phyloP scores from a whole-genome alignment of 768 basidiomycete species.

The Leccinum rimulosum region DNA sequence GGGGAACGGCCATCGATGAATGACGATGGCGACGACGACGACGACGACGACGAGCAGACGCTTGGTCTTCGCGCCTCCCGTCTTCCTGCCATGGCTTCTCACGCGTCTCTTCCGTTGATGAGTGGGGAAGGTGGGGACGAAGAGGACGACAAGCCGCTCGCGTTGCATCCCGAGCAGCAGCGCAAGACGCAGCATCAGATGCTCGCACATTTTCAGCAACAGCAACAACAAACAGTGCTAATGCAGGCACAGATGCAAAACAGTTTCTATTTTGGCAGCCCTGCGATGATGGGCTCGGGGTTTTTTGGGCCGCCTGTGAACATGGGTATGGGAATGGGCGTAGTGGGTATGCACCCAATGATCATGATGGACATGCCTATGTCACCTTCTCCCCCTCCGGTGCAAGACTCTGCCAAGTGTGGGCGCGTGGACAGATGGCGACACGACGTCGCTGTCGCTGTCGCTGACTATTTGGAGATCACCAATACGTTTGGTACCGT shows the following conservation, averaged over 20 bases:
- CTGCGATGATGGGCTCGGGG: slow-evolving; percentile 67
- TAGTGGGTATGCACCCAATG: slow-evolving; percentile 43
- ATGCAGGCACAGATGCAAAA: slow-evolving; percentile 76
- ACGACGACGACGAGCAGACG: slow-evolving; percentile 62
- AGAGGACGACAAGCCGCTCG: slow-evolving; percentile 72
- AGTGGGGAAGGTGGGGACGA: slow-evolving; percentile 47
- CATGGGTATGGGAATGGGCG: slow-evolving; percentile 28
- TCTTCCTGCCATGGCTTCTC: slow-evolving; percentile 25
- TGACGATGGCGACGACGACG: slow-evolving; percentile 57
- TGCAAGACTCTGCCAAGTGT: slow-evolving; percentile 64
- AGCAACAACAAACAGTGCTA: slow-evolving; percentile 52
- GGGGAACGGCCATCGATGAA: slow-evolving; percentile 21
- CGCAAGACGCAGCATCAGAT: slow-evolving; percentile 58
- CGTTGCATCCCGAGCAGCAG: slow-evolving; percentile 76
- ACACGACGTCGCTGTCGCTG: slow-evolving; percentile 70
- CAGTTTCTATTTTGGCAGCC: slow-evolving; percentile 67
- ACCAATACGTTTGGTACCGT: slow-evolving; percentile 85
- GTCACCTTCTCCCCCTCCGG: slow-evolving; percentile 57
- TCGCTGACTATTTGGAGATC: slow-evolving; percentile 95
- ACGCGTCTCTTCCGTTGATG: slow-evolving; percentile 24
- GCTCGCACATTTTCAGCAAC: slow-evolving; percentile 42
- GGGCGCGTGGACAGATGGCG: slow-evolving; percentile 80
- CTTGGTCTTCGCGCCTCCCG: slow-evolving; percentile 67
- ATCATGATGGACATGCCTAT: slow-evolving; percentile 38
- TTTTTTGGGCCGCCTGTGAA: slow-evolving; percentile 62